phyloP scores from a whole-genome alignment of 2,329 filamentous ascomycete species.

The Penicillium palitans region DNA sequence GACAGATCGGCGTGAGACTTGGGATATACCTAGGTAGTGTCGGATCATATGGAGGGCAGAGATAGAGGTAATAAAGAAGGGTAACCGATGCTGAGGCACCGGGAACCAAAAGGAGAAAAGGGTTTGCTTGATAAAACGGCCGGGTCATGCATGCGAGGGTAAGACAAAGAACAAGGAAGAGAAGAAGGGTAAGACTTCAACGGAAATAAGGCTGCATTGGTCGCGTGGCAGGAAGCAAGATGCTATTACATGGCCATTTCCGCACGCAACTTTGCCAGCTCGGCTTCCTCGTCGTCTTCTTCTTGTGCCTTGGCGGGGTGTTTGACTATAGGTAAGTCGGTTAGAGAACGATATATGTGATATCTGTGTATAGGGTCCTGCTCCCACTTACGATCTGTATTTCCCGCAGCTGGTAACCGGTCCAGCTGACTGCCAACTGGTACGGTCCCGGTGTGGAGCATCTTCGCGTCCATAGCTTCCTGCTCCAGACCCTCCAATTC shows the following conservation, averaged over 20 bases:
- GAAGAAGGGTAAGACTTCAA: conserved; percentile 1
- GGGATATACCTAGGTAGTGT: neutral
- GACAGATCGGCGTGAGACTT: neutral
- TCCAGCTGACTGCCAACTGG: conserved; percentile 77
- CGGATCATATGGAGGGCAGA: neutral
- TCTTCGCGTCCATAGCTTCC: conserved; percentile 87
- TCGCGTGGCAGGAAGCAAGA: conserved; percentile 6
- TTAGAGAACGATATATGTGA: conserved; percentile 6
- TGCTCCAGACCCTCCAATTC: conserved; percentile 87
- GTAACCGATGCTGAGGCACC: conserved; percentile 7
- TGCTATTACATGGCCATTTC: conserved; percentile 86
- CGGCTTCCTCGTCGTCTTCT: conserved; percentile 94
- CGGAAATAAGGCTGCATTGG: conserved; percentile 10
- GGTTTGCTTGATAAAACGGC: conserved; percentile 23
- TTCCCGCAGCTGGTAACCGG: conserved; percentile 72
- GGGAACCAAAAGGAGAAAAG: conserved; percentile 4
- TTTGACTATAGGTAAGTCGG: conserved; percentile 38
- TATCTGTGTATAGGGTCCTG: neutral
- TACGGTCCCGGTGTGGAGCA: conserved; percentile 83
- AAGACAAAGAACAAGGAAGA: conserved; percentile 13
- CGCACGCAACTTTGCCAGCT: conserved; percentile 87
- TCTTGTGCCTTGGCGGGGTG: conserved; percentile 54
- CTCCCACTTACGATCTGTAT: conserved; percentile 69
- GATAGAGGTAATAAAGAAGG: conserved; percentile 6
- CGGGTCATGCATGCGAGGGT: conserved; percentile 21